A percentile compares a stretch with the other conserved stretches of the same genome.
These are phyloP conservation scores for Tolypocladium inflatum DNA, from an alignment of 2,329 filamentous ascomycete species.

Conservation along the genomic window DNA sequence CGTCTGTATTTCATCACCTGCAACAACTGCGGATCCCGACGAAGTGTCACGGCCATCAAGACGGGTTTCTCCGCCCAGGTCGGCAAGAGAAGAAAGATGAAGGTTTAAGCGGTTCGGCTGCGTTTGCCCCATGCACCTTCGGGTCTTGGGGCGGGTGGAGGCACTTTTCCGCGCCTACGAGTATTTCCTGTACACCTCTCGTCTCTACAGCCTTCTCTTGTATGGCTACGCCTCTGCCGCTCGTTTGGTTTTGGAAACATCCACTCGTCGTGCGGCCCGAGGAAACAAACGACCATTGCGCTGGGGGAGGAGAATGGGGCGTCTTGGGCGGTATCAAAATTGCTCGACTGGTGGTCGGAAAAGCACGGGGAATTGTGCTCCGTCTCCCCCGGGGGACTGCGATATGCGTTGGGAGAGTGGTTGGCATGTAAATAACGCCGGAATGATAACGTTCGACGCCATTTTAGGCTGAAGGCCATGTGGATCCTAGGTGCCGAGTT, in stretches of 20 bases:
- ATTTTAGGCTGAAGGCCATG: neutral
- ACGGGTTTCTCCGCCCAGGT: conserved; percentile 99
- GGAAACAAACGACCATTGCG: neutral
- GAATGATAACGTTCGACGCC: conserved; percentile 6
- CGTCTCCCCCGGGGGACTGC: conserved; percentile 1
- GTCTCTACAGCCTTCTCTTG: neutral
- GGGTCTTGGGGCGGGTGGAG: neutral
- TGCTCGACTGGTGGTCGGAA: neutral
- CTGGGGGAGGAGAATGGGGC: neutral
- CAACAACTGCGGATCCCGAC: conserved; percentile 71
- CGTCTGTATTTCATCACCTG: conserved; percentile 98
- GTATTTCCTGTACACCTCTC: neutral
- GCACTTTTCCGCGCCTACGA: neutral
- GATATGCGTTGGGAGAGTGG: neutral
- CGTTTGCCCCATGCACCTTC: neutral
- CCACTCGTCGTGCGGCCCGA: neutral
- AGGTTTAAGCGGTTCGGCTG: conserved; percentile 48
- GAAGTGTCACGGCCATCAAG: conserved; percentile 96
- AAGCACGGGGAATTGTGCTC: neutral
- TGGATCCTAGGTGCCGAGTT: neutral
- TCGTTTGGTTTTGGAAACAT: neutral
- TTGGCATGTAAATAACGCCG: conserved; percentile 6
- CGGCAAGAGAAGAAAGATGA: conserved; percentile 94
- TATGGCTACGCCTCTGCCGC: neutral
- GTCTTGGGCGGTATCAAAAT: neutral